Percentiles rank a stretch among this genome's conserved stretches.
Evolutionary conservation across 2,329 filamentous ascomycete genomes (phyloP).

Genomic region (Fusarium cicatricum): DNA sequence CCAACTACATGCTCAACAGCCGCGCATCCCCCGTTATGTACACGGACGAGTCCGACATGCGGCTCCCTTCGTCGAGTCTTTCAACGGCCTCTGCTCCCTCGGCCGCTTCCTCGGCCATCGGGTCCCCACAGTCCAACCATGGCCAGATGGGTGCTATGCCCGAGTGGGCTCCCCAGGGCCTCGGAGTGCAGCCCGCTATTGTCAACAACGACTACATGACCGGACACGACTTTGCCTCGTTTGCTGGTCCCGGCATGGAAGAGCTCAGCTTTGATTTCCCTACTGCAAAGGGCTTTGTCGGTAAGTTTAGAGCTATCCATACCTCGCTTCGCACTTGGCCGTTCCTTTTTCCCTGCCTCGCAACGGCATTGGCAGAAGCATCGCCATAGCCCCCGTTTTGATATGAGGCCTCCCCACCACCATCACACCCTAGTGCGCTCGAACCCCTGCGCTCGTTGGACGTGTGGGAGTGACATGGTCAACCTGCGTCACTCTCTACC

Average conservation of each 20-base stretch:
- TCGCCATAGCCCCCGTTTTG: conserved; percentile 11
- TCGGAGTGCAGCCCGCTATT: conserved; percentile 70
- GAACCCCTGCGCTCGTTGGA: conserved; percentile 26
- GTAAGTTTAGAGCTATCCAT: conserved; percentile 55
- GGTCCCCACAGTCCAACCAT: conserved; percentile 71
- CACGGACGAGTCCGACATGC: conserved; percentile 59
- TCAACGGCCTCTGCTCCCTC: conserved; percentile 70
- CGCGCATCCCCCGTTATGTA: conserved; percentile 59
- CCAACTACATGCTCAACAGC: conserved; percentile 55
- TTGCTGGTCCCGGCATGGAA: conserved; percentile 59
- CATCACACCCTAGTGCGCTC: conserved; percentile 18
- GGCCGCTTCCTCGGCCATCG: conserved; percentile 71
- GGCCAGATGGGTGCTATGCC: conserved; percentile 65
- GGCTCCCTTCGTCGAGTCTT: conserved; percentile 63
- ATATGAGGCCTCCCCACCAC: conserved; percentile 38
- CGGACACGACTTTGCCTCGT: conserved; percentile 62
- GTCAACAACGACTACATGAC: conserved; percentile 65
- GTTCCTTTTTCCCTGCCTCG: conserved; percentile 25
- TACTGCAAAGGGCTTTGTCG: conserved; percentile 62
- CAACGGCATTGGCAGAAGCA: conserved; percentile 28
- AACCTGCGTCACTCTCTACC: conserved; percentile 24
- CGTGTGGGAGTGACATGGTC: conserved; percentile 17
- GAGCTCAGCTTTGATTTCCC: conserved; percentile 60
- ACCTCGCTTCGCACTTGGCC: conserved; percentile 29
- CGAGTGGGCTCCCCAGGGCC: conserved; percentile 63